These are phyloP conservation scores for Boletus subparvulus DNA, from an alignment of 768 basidiomycete species.

Conservation along the genomic window DNA sequence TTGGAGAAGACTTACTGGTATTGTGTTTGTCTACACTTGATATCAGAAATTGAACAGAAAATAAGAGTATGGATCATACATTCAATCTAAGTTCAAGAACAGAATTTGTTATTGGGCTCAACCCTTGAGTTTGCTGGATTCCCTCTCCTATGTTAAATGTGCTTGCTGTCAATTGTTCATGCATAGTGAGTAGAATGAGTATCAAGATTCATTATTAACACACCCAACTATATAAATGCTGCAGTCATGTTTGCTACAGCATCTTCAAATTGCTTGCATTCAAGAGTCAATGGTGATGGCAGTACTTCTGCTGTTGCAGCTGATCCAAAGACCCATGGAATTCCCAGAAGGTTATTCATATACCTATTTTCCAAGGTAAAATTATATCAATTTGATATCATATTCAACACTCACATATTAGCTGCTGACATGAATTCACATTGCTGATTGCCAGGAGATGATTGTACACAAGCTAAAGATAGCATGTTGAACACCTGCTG, in stretches of 20 bases:
- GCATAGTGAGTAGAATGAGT: too few relatives aligned
- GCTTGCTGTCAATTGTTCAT: not conserved
- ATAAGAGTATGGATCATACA: not conserved
- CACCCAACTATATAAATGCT: constrained; percentile 7
- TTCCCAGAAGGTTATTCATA: not conserved
- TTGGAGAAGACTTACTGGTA: not conserved
- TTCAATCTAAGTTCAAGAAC: not conserved
- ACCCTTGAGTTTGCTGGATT: too few relatives aligned
- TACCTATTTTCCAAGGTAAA: not conserved
- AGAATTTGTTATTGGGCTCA: not conserved
- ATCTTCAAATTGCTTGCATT: not conserved
- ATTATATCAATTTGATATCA: not conserved
- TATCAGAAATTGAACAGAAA: not conserved
- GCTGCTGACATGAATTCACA: not conserved
- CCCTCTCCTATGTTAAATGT: not conserved
- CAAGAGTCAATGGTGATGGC: not conserved
- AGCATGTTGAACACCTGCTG: not conserved
- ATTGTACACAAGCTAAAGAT: not conserved
- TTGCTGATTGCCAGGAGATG: not conserved
- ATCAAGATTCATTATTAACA: not conserved
- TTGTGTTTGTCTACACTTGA: not conserved
- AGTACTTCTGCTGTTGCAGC: not conserved
- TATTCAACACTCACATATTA: not conserved
- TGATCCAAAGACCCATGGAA: not conserved
- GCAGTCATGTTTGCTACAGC: constrained; percentile 1